Percentiles rank a stretch among this genome's conserved stretches.
phyloP scores from a whole-genome alignment of 768 basidiomycete species.

The Calocera viscosa region DNA sequence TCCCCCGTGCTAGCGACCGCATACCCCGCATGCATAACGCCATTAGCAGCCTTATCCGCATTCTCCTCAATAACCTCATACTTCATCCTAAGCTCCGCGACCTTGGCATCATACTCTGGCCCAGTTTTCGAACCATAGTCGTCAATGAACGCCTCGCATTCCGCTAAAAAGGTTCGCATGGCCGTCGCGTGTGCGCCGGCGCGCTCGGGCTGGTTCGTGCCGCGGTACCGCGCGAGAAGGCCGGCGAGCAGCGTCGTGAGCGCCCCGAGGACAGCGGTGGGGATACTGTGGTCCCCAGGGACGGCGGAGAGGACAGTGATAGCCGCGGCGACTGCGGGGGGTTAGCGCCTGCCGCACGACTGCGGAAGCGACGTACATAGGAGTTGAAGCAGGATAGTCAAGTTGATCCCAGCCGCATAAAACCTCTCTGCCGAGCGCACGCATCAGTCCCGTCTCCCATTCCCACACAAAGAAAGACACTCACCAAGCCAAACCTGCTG shows the following conservation, averaged over 20 bases:
- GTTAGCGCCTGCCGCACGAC: background rate
- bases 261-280: background rate
- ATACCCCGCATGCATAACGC: constrained; percentile 4
- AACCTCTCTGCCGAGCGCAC: constrained; percentile 3
- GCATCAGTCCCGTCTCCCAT: background rate
- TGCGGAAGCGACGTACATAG: background rate
- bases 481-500: constrained; percentile 1
- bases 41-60: background rate
- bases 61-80: constrained; percentile 5
- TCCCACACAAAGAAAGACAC: background rate
- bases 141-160: constrained; percentile 8
- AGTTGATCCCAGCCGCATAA: background rate
- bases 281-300: constrained; percentile 2
- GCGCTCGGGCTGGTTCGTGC: constrained; percentile 4
- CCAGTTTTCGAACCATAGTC: background rate
- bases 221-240: background rate
- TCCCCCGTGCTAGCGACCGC: background rate
- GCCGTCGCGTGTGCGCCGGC: constrained; percentile 5
- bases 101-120: background rate
- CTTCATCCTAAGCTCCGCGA: background rate
- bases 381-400: constrained; percentile 1
- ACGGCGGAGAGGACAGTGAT: constrained; percentile 6
- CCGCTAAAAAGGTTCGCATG: background rate
- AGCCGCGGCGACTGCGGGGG: background rate
- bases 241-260: background rate